Evolutionary conservation across 169 alveolate species (phyloP), one percentile per base, ranked within the genome.

Genomic region (Eimeria praecox): DNA sequence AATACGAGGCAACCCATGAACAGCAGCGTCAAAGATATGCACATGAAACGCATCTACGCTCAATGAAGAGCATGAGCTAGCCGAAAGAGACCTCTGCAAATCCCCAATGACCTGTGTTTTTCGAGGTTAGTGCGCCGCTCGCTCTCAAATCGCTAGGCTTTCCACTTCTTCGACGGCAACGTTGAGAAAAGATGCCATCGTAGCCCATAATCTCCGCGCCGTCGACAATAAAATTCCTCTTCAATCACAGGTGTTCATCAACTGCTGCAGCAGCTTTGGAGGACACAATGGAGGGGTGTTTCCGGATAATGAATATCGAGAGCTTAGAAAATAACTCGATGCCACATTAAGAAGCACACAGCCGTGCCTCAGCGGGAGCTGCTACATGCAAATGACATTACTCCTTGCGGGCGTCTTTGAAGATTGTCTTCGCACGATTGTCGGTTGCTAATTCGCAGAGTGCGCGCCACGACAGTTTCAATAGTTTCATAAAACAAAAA

Each of bases 231-330:
- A 66, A 66, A 66, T 30, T 30, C 42, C 40, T 71, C 49, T 71
- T 20, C 54, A 20, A 73, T 73, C 83, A 38, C 52, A 73, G 83
- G 83, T 52, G 38, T 38, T 52, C 54, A 22, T 20, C 69, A 73
- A 38, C 83, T 73, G 83, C 83, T 73, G 83, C 52, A 38, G 33
- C 83, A 73, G 20, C 54, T 73, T 38, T 5, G 46, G 78, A 66
- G 2, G 24, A 12, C 78, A 14, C 83, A 20, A 3, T 16, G 49
- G 52, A 22, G 52, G 3, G 18, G 33, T 71, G 82, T 38, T 20
- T 73, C 83, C 49, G 52, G 83, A 73, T 18, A 30, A 73, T 73
- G 54, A 38, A 22, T 22, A 35, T 8, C 83, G 52, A 1, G 12
- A 2, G 83, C 49, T 73, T 73, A 6, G 40, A 73, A 73, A 38